Evolutionary conservation across 306 rosid species (phyloP), one percentile per base, ranked within the genome.

Genomic region (Cicer chorassanicum): DNA sequence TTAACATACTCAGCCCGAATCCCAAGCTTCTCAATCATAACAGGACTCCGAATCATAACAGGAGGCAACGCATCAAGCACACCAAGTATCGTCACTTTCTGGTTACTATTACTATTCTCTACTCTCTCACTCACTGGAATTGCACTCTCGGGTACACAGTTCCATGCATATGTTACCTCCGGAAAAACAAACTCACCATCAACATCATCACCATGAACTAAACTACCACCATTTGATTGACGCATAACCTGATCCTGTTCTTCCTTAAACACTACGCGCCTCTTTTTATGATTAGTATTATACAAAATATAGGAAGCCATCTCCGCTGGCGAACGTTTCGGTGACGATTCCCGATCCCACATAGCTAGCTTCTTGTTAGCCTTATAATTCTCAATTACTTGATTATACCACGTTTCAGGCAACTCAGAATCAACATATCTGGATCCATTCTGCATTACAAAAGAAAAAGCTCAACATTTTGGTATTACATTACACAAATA

Each of bases 131-230:
- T 63, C 6, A 75, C 82, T 9, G 96, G 83, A 72, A 91, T 84
- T 76, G 97, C 97, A 84, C 88, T 87, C 41, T 93, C 98, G 9
- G 98, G 98, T 44, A 94, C 96, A 77, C 90, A 86, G 77, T 94
- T 94, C 70, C 81, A 83, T 4, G 90, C 61, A 71, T 77, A 94
- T 80, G 79, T 84, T 39, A 83, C 74, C 78, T 94, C 98, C 0
- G 97, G 98, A 81, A 94, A 91, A 81, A 89, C 80, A 12, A 5
- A 43, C 4, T 85, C 56, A 2, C 85, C 87, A 0, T 79, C 86
- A 0, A 81, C 87, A 16, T 76, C 74, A 51, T 38, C 46, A 10
- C n/a, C 74, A 10, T 15, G 88, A 78, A 61, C 55, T 60, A 87
- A 83, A 56, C 43, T 80, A 57, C 86, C 79, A 79, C 68, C 64